A percentile compares a stretch with the other conserved stretches of the same genome.
phyloP scores from a whole-genome alignment of 2,329 filamentous ascomycete species.

The Aciculosporium take region DNA sequence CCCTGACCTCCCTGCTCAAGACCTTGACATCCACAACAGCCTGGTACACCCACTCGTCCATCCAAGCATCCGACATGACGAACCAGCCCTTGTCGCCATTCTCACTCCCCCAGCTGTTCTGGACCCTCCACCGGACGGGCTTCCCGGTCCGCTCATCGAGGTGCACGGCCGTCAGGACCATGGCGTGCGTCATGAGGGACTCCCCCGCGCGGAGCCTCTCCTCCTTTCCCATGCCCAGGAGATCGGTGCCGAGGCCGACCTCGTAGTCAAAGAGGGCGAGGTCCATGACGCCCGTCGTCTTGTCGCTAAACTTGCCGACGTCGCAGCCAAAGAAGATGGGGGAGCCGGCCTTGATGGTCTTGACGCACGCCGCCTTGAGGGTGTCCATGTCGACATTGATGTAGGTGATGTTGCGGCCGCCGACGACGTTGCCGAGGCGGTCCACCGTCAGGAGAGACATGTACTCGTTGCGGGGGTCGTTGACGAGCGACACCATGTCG shows the following conservation, averaged over 20 bases:
- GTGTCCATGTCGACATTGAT: constrained; percentile 64
- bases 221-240: constrained; percentile 64
- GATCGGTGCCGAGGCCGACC: constrained; percentile 64
- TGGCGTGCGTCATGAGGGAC: constrained; percentile 78
- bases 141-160: constrained; percentile 47
- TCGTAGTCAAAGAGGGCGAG: constrained; percentile 62
- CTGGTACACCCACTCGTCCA: constrained; percentile 74
- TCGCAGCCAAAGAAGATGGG: constrained; percentile 85
- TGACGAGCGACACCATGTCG: constrained; percentile 64
- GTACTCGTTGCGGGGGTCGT: constrained; percentile 70
- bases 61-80: constrained; percentile 73
- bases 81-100: constrained; percentile 68
- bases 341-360: constrained; percentile 63
- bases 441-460: constrained; percentile 61
- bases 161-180: constrained; percentile 81
- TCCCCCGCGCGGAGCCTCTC: constrained; percentile 61
- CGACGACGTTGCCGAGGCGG: constrained; percentile 68
- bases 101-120: constrained; percentile 68
- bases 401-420: constrained; percentile 62
- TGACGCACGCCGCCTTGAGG: constrained; percentile 59
- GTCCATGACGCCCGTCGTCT: constrained; percentile 62
- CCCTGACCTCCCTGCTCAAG: constrained; percentile 48
- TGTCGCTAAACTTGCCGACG: constrained; percentile 69
- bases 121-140: constrained; percentile 66
- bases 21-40: constrained; percentile 66